Evolutionary conservation across 2,329 filamentous ascomycete genomes (phyloP).

Genomic region (Lasiodiplodia gonubiensis): DNA sequence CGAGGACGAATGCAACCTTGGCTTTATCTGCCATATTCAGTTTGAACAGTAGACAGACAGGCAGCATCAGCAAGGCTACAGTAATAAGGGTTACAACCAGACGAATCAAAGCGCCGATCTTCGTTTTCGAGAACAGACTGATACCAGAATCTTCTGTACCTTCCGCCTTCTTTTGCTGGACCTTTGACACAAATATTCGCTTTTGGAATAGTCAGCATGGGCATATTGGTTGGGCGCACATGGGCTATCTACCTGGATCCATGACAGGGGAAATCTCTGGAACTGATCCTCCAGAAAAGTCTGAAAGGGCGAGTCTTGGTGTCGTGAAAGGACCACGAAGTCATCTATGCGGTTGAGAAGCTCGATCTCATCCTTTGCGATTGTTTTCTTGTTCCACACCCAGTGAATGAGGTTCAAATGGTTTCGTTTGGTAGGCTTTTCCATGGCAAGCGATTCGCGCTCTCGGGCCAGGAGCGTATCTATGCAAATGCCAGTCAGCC

Average conservation of each 20-base stretch:
- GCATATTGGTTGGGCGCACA: not conserved
- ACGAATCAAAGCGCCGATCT: not conserved
- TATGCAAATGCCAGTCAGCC: not conserved
- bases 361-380: slow-evolving; percentile 21
- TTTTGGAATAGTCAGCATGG: not conserved
- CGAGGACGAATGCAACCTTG: slow-evolving; percentile 31
- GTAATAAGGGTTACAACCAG: not conserved
- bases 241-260: not conserved
- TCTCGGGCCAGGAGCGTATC: slow-evolving; percentile 29
- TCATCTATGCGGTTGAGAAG: slow-evolving; percentile 29
- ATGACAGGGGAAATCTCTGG: not conserved
- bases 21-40: slow-evolving; percentile 21
- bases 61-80: slow-evolving; percentile 27
- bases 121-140: not conserved
- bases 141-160: not conserved
- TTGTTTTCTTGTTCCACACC: slow-evolving; percentile 27
- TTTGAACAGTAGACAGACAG: slow-evolving; percentile 32
- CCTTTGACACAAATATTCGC: not conserved
- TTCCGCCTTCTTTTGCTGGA: not conserved
- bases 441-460: slow-evolving; percentile 24
- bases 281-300: not conserved
- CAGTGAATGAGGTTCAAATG: slow-evolving; percentile 30
- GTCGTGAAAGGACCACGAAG: slow-evolving; percentile 27
- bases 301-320: slow-evolving; percentile 29
- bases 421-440: slow-evolving; percentile 28